Evolutionary conservation across 805 yeast genomes (phyloP).

Genomic region (Scheffersomyces stipitis): DNA sequence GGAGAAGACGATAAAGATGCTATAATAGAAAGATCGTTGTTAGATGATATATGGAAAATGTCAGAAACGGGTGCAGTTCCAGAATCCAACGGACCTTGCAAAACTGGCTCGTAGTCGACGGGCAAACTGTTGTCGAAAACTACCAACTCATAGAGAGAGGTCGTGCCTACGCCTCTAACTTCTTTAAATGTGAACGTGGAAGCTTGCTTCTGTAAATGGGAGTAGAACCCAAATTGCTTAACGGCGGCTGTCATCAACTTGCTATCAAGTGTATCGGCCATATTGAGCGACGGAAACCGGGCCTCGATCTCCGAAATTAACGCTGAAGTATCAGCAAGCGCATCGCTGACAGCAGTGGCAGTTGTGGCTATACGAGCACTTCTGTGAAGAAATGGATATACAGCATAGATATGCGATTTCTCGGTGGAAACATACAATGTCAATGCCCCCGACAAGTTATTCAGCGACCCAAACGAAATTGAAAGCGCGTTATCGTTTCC

Average conservation of each 20-base stretch:
- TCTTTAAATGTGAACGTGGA: no score
- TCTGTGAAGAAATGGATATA: conserved; percentile 26
- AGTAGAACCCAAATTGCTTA: conserved; percentile 17
- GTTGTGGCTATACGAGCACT: conserved; percentile 17
- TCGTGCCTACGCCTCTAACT: conserved; percentile 2
- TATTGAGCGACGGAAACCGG: conserved; percentile 7
- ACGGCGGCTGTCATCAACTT: conserved; percentile 12
- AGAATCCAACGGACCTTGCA: conserved; percentile 26
- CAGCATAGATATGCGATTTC: conserved; percentile 20
- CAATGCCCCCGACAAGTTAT: conserved; percentile 23
- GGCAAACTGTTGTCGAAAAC: conserved; percentile 12
- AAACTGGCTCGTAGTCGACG: conserved; percentile 5
- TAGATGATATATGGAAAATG: conserved; percentile 12
- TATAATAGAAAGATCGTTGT: conserved; percentile 13
- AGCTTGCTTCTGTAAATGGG: conserved; percentile 12
- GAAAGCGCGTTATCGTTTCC: conserved; percentile 18
- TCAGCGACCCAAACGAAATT: conserved; percentile 28
- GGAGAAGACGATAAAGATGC: conserved; percentile 10
- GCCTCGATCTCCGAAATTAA: conserved; percentile 10
- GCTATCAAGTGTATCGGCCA: conserved; percentile 10
- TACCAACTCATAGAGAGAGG: conserved; percentile 6
- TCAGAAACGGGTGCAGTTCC: conserved; percentile 8
- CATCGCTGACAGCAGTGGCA: conserved; percentile 10
- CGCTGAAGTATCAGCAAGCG: conserved; percentile 12
- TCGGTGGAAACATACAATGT: conserved; percentile 28